A percentile compares a stretch with the other conserved stretches of the same genome.
Evolutionary conservation across 2,329 filamentous ascomycete genomes (phyloP).

Genomic region (Chaetomiaceae sp.): DNA sequence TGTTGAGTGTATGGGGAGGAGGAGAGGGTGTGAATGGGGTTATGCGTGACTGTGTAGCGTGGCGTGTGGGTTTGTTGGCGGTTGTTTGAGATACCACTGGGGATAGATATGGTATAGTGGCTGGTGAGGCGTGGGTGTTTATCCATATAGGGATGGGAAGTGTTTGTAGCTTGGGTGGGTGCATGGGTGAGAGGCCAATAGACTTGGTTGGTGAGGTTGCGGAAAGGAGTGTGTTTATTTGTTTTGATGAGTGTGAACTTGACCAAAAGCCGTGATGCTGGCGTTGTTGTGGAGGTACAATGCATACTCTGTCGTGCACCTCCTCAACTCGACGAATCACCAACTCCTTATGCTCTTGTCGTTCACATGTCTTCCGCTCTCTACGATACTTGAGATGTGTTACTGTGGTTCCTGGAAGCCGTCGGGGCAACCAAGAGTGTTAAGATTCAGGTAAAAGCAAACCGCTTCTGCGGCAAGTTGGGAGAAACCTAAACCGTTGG

Average conservation of each 20-base stretch:
- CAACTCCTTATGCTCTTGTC: too few species aligned
- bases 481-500: too few species aligned
- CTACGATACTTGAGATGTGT: too few species aligned
- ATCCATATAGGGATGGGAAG: background rate
- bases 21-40: background rate
- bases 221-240: too few species aligned
- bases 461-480: too few species aligned
- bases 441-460: too few species aligned
- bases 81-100: slow-evolving; percentile 17
- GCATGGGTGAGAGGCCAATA: background rate
- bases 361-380: too few species aligned
- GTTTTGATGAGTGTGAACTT: background rate
- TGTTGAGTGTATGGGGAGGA: background rate
- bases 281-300: too few species aligned
- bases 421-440: too few species aligned
- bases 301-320: too few species aligned
- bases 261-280: background rate
- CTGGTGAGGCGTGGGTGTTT: background rate
- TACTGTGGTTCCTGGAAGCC: too few species aligned
- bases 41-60: slow-evolving; percentile 7
- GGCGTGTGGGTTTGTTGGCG: background rate
- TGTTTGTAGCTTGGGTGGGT: background rate
- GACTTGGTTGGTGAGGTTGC: background rate
- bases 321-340: too few species aligned
- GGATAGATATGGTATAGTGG: background rate